Evolutionary conservation across 768 basidiomycete genomes (phyloP), one percentile per base, ranked within the genome.

Genomic region (Collybia mongolica): DNA sequence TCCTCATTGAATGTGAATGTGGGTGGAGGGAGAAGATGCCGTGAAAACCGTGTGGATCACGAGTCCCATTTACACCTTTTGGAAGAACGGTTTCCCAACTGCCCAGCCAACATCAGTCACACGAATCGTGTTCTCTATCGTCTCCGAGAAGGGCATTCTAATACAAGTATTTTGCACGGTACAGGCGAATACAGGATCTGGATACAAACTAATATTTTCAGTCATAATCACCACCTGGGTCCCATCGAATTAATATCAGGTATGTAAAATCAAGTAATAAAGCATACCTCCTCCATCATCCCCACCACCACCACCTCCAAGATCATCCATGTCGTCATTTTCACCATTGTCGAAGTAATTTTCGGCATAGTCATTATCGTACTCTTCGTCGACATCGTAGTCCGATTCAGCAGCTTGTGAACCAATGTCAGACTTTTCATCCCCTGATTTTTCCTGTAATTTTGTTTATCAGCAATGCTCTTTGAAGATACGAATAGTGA

Each of bases 311-410:
- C 82, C 86, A 7, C 80, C 90, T 5, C 86, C 89, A 18, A 89
- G 65, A 58, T 90, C 85, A 58, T 93, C 91, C 48, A 79, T 66
- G 60, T 93, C 88, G 46, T 93, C 90, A 3, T 75, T 84, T 66
- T 92, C 90, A 15, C 90, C 90, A 47, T 91, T 92, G 65, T 93
- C 90, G 63, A 93, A 93, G 74, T 93, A 93, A 62, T 93, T 90
- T 54, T 88, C 87, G 2, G 86, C 90, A 54, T 93, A 93, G 54
- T 93, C 91, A 56, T 93, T 92, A 66, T 93, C 91, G 60, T 93
- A 91, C 59, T 92, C 90, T 65, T 95, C 92, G 26, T 92, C 88
- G 18, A 89, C 88, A 55, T 92, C 90, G 60, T 92, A 92, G 64
- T 93, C 90, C 20, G 81, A 83, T 36, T 83, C 82, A 6, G 67